A percentile compares a stretch with the other conserved stretches of the same genome.
These are phyloP conservation scores for Coemansia umbellata DNA, from an alignment of 192 early-diverging fungal genomes.

Conservation along the genomic window DNA sequence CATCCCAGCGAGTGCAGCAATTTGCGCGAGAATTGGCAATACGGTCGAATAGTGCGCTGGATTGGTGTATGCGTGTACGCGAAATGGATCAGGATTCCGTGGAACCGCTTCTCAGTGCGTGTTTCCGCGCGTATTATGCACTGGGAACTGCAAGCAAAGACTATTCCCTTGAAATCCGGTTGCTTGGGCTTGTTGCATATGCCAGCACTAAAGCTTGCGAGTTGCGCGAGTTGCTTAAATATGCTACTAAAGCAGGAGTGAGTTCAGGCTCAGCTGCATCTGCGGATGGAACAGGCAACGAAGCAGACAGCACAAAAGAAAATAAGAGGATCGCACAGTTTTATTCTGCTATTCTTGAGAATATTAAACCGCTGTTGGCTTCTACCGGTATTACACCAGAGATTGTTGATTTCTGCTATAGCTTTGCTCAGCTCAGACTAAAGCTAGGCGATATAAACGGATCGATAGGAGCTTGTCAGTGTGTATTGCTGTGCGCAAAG, in stretches of 20 bases:
- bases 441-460: not conserved
- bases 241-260: slow-evolving; percentile 11
- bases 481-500: not conserved
- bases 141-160: slow-evolving; percentile 5
- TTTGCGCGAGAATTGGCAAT: not conserved
- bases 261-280: slow-evolving; percentile 2
- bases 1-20: not conserved
- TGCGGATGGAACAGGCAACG: not conserved
- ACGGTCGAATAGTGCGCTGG: slow-evolving; percentile 19
- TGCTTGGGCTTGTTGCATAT: slow-evolving; percentile 24
- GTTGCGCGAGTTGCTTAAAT: slow-evolving; percentile 32
- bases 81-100: slow-evolving; percentile 17
- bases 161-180: slow-evolving; percentile 13
- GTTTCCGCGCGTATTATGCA: slow-evolving; percentile 44
- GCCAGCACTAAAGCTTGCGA: slow-evolving; percentile 26
- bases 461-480: slow-evolving; percentile 10
- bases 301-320: not conserved
- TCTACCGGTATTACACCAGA: slow-evolving; percentile 16
- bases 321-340: slow-evolving; percentile 1
- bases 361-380: not conserved
- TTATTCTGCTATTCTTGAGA: slow-evolving; percentile 14
- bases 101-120: slow-evolving; percentile 21
- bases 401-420: slow-evolving; percentile 31
- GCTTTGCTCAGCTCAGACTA: not conserved
- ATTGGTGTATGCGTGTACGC: slow-evolving; percentile 33